A percentile compares a stretch with the other conserved stretches of the same genome.
phyloP scores from a whole-genome alignment of 2,329 filamentous ascomycete genomes.

The Aureobasidium sp. region DNA sequence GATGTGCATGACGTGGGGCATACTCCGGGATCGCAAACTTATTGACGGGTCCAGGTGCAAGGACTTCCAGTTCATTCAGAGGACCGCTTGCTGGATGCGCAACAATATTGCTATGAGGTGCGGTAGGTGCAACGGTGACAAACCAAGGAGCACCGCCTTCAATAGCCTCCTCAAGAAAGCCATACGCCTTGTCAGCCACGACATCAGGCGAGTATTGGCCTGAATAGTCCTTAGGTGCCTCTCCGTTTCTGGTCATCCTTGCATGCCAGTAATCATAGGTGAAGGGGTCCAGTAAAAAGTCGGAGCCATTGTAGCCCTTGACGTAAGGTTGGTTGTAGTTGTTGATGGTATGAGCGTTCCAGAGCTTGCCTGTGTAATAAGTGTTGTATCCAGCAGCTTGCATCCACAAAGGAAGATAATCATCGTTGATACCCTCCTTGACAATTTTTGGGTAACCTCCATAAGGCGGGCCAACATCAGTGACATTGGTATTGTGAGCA shows the following conservation, averaged over 20 bases:
- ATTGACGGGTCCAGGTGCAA: slow-evolving; percentile 5
- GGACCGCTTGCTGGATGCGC: neutral
- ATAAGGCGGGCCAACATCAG: slow-evolving; percentile 46
- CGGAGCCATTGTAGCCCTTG: slow-evolving; percentile 50
- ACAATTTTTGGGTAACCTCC: slow-evolving; percentile 62
- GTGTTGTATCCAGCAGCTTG: slow-evolving; percentile 62
- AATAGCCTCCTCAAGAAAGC: slow-evolving; percentile 43
- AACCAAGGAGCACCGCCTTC: slow-evolving; percentile 24
- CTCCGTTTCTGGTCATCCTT: slow-evolving; percentile 53
- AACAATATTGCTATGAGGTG: slow-evolving; percentile 25
- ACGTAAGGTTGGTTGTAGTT: slow-evolving; percentile 56
- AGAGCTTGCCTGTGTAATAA: slow-evolving; percentile 64
- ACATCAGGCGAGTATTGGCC: slow-evolving; percentile 54
- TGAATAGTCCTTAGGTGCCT: slow-evolving; percentile 49
- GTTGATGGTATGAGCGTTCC: slow-evolving; percentile 54
- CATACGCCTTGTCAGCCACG: slow-evolving; percentile 51
- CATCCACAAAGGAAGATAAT: slow-evolving; percentile 64
- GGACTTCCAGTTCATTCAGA: slow-evolving; percentile 6
- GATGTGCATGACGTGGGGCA: slow-evolving; percentile 48
- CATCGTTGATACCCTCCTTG: slow-evolving; percentile 55
- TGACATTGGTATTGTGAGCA: slow-evolving; percentile 64
- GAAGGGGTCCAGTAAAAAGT: slow-evolving; percentile 51
- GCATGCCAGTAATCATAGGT: slow-evolving; percentile 63
- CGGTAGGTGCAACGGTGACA: slow-evolving; percentile 27
- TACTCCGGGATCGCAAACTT: slow-evolving; percentile 33